A percentile compares a stretch with the other conserved stretches of the same genome.
phyloP scores from a whole-genome alignment of 768 basidiomycete species.

The Hericium erinaceus region DNA sequence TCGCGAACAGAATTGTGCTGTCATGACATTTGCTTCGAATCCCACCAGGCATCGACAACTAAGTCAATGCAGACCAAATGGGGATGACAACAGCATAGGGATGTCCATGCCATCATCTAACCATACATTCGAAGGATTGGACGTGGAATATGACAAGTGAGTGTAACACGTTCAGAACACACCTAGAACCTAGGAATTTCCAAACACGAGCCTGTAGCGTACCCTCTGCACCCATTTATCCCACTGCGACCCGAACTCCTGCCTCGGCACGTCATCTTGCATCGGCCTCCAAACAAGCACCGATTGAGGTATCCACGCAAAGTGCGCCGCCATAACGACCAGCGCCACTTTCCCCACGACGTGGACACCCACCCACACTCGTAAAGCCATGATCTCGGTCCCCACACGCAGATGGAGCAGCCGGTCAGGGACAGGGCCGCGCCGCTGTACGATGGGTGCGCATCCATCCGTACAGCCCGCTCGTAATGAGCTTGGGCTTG shows the following conservation, averaged over 20 bases:
- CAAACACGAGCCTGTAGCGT: not conserved
- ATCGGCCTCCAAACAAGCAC: not conserved
- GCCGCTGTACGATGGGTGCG: conserved; percentile 17
- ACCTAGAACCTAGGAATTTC: not conserved
- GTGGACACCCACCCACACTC: conserved; percentile 1
- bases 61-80: too few species aligned
- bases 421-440: conserved; percentile 10
- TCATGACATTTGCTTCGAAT: too few species aligned
- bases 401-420: conserved; percentile 6
- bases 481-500: conserved; percentile 15
- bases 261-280: not conserved
- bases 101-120: too few species aligned
- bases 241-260: not conserved
- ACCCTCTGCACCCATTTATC: not conserved
- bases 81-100: too few species aligned
- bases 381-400: conserved; percentile 11
- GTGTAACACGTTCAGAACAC: too few species aligned
- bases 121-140: too few species aligned
- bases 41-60: too few species aligned
- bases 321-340: not conserved
- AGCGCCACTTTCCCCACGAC: not conserved
- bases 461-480: conserved; percentile 15
- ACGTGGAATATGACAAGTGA: too few species aligned
- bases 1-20: too few species aligned
- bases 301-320: not conserved